These are phyloP conservation scores for Gossypium trilobum DNA, from an alignment of 441 rosid species.

Conservation along the genomic window DNA sequence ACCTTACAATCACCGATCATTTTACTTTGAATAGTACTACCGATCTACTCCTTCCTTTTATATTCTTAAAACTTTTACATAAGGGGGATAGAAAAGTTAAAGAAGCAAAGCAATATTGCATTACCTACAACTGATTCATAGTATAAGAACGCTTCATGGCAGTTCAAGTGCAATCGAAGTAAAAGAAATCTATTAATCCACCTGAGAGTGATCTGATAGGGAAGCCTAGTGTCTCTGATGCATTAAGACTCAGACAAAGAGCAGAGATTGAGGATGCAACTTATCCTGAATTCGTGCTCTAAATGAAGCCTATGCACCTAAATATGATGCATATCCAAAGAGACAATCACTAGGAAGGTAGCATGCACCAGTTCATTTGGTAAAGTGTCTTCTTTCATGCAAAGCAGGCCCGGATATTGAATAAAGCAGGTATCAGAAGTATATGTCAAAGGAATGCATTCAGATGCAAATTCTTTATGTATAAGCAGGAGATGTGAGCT, in stretches of 20 bases:
- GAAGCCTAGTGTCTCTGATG: neutral
- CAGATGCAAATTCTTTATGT: neutral
- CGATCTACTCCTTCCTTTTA: neutral
- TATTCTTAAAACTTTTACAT: neutral
- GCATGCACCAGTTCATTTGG: neutral
- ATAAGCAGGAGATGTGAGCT: neutral
- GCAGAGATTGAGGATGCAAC: neutral
- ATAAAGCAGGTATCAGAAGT: neutral
- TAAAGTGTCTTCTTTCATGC: neutral
- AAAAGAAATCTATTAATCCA: constrained; percentile 2
- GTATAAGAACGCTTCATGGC: neutral
- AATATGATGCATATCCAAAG: neutral
- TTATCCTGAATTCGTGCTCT: neutral
- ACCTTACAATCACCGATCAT: neutral
- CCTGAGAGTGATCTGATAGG: neutral
- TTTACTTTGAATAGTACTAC: neutral
- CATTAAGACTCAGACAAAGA: neutral
- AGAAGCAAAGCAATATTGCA: neutral
- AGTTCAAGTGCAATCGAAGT: neutral
- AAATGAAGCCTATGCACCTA: neutral
- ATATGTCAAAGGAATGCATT: neutral
- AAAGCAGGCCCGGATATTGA: neutral
- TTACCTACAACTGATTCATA: neutral
- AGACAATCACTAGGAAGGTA: neutral
- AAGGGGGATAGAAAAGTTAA: neutral